phyloP scores from a whole-genome alignment of 225 moss, liverwort and hornwort genomes.

The Polytrichum formosum region DNA sequence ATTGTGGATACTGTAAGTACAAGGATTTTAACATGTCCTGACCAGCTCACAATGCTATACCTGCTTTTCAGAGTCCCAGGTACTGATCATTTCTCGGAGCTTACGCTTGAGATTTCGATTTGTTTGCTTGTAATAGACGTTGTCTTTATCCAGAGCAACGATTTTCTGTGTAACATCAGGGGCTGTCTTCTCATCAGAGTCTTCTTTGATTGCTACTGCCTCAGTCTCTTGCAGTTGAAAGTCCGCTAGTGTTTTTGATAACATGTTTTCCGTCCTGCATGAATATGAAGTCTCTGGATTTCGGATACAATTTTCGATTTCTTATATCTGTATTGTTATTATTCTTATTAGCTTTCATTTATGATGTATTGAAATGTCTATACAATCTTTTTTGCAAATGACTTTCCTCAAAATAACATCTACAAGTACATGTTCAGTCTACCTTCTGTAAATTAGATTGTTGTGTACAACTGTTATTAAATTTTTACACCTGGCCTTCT shows the following conservation, averaged over 20 bases:
- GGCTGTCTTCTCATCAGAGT: constrained; percentile 18
- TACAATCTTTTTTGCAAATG: no score
- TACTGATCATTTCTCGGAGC: constrained; percentile 58
- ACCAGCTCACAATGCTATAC: constrained; percentile 8
- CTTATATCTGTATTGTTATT: no score
- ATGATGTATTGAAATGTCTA: no score
- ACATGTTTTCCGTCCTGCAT: constrained; percentile 42
- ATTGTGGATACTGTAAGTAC: no score
- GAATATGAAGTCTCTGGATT: background rate
- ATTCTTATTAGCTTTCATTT: no score
- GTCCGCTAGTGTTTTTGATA: constrained; percentile 35
- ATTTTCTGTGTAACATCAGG: constrained; percentile 38
- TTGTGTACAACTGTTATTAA: no score
- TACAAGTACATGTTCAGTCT: no score
- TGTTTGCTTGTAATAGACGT: constrained; percentile 59
- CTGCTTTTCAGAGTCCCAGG: constrained; percentile 68
- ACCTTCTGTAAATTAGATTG: no score
- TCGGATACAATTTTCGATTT: background rate
- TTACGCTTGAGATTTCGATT: constrained; percentile 66
- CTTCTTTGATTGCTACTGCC: constrained; percentile 29
- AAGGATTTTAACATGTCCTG: no score
- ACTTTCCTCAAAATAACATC: no score
- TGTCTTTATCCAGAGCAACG: constrained; percentile 53
- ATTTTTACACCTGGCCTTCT: no score
- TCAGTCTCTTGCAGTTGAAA: constrained; percentile 38